Percentiles rank a stretch among this genome's conserved stretches.
Evolutionary conservation across 495 filamentous ascomycete species (phyloP).

Genomic region (Podospora conica): DNA sequence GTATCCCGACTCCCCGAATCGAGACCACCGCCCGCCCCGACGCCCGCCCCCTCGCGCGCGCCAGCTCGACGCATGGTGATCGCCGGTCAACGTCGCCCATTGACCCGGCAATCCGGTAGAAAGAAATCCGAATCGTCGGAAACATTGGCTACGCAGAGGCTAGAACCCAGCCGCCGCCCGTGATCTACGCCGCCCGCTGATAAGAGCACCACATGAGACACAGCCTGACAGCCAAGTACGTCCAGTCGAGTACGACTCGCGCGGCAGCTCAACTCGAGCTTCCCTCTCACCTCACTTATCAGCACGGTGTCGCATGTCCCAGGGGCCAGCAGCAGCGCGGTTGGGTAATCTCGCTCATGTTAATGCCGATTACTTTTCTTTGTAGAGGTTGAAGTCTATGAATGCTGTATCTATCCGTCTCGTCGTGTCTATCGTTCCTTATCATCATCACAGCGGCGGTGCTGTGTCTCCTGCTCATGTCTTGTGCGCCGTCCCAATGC

Average conservation of each 20-base stretch:
- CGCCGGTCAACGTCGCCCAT: neutral
- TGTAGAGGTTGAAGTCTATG: neutral
- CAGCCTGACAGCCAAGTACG: neutral
- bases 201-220: neutral
- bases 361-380: neutral
- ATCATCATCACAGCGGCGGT: neutral
- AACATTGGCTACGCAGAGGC: neutral
- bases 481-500: neutral
- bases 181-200: constrained; percentile 3
- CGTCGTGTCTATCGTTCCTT: neutral
- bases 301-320: neutral
- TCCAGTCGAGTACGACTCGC: neutral
- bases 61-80: neutral
- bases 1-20: too few species aligned
- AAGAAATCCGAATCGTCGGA: neutral
- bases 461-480: neutral
- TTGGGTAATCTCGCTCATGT: neutral
- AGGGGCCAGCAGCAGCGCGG: neutral
- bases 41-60: neutral
- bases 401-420: neutral
- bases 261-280: neutral
- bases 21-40: neutral
- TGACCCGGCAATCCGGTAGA: neutral
- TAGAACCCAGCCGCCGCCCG: neutral
- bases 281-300: constrained; percentile 4